These are phyloP conservation scores for Quercus alba DNA, from an alignment of 306 rosid species.

Conservation along the genomic window DNA sequence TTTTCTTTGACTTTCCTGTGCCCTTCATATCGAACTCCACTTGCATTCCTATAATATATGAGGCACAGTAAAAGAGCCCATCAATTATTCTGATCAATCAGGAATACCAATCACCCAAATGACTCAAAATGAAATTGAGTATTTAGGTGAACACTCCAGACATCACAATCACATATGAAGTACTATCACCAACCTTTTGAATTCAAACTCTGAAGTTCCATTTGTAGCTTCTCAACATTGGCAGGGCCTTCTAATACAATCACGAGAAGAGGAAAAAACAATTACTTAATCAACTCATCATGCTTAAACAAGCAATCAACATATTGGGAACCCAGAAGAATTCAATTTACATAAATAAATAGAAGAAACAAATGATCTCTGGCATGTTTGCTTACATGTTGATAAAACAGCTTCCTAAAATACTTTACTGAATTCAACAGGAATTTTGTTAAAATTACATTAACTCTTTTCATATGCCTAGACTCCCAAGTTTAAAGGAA, in stretches of 20 bases:
- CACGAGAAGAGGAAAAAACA: conserved; percentile 6
- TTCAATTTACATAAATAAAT: not conserved
- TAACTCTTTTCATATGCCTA: not conserved
- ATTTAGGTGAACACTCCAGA: not conserved
- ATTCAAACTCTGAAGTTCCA: conserved; percentile 76
- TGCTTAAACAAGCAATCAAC: not conserved
- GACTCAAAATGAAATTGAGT: not conserved
- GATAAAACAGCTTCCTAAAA: not conserved
- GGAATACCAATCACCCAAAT: conserved; percentile 8
- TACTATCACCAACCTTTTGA: conserved; percentile 53
- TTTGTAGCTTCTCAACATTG: conserved; percentile 71
- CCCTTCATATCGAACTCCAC: conserved; percentile 81
- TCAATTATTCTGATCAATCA: conserved; percentile 1
- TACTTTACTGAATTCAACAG: not conserved
- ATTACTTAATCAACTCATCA: not conserved
- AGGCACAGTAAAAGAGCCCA: not conserved
- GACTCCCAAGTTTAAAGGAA: too few relatives aligned
- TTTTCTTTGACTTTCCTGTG: conserved; percentile 55
- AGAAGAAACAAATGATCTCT: not conserved
- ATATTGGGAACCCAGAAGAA: not conserved
- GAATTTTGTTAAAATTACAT: not conserved
- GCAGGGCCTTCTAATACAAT: conserved; percentile 41
- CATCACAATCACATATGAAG: conserved; percentile 5
- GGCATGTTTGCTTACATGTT: not conserved
- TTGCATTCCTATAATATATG: conserved; percentile 47